phyloP scores from a whole-genome alignment of 345 rosid species.

The Eucalyptus cloeziana region DNA sequence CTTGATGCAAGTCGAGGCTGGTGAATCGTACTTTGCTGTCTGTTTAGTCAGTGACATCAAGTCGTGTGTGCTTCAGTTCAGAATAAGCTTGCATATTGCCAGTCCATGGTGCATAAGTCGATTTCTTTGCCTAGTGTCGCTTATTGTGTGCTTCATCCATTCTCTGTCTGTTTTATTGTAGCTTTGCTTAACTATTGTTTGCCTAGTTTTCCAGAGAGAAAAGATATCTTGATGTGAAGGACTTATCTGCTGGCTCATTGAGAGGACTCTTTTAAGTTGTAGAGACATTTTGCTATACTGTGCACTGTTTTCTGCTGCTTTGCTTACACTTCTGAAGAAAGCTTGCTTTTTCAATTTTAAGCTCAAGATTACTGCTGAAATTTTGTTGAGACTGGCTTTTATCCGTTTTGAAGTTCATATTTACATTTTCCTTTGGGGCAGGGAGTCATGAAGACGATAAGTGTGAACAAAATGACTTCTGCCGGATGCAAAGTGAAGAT shows the following conservation, averaged over 20 bases:
- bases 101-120: neutral
- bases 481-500: conserved; percentile 86
- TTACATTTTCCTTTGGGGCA: neutral
- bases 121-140: neutral
- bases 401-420: neutral
- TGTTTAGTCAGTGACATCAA: neutral
- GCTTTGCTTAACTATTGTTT: neutral
- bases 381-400: neutral
- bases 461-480: conserved; percentile 77
- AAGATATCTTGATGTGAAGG: neutral
- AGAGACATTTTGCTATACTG: neutral
- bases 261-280: neutral
- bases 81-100: neutral
- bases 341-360: neutral
- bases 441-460: conserved; percentile 83
- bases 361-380: neutral
- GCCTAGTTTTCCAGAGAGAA: neutral
- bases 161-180: neutral
- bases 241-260: neutral
- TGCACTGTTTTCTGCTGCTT: neutral
- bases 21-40: neutral
- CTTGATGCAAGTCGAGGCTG: neutral
- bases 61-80: neutral
- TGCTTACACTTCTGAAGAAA: neutral
- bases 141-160: neutral